Evolutionary conservation across 2,329 filamentous ascomycete species (phyloP).

Genomic region (Calonectria leucothoes): DNA sequence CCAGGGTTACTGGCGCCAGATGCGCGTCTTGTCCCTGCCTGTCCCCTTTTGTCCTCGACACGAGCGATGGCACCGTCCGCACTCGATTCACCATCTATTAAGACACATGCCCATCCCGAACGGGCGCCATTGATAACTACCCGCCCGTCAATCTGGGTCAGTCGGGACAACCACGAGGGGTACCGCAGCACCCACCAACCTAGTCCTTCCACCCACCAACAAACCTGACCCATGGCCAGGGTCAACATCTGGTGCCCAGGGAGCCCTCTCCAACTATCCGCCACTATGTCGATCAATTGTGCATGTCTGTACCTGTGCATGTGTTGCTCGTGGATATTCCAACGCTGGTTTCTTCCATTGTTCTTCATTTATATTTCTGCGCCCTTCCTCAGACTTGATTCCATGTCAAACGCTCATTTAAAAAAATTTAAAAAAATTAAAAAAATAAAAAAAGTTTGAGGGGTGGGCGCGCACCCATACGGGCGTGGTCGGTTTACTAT

Average conservation of each 20-base stretch:
- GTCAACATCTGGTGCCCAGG: not conserved
- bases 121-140: constrained; percentile 19
- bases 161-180: constrained; percentile 21
- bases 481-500: not conserved
- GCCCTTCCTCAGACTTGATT: not conserved
- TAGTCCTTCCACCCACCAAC: constrained; percentile 7
- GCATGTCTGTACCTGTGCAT: not conserved
- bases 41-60: not conserved
- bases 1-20: constrained; percentile 35
- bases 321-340: not conserved
- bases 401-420: not conserved
- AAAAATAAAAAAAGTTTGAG: no score
- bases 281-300: not conserved
- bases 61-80: not conserved
- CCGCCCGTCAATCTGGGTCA: constrained; percentile 24
- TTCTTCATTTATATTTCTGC: not conserved
- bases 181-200: constrained; percentile 14
- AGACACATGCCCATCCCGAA: constrained; percentile 10
- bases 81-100: not conserved
- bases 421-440: no score
- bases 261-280: constrained; percentile 2
- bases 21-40: constrained; percentile 33
- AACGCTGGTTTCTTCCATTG: not conserved
- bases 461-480: not conserved
- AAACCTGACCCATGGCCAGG: constrained; percentile 22